Conservation (phyloP, 2,329 filamentous ascomycete genomes). For the Aspergillus versicolor region DNA sequence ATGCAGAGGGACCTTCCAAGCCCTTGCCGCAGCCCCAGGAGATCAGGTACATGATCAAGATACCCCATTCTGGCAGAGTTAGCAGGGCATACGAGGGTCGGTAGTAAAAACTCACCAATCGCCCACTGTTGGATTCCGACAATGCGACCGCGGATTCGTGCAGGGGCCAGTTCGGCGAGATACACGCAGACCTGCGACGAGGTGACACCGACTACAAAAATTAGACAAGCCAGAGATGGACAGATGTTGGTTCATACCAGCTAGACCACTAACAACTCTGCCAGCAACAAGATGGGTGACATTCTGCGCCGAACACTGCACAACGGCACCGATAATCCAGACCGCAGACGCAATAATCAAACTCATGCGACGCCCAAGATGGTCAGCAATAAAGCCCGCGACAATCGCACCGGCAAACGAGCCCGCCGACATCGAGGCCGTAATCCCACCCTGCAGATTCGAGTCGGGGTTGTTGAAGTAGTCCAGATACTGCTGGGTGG, state of each 20-base stretch:
- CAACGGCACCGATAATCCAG: slow-evolving; percentile 36
- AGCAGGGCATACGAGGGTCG: neutral
- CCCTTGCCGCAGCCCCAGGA: slow-evolving; percentile 39
- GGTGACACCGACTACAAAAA: slow-evolving; percentile 38
- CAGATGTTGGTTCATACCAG: slow-evolving; percentile 13
- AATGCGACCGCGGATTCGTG: slow-evolving; percentile 43
- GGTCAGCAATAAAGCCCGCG: slow-evolving; percentile 38
- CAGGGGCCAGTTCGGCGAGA: slow-evolving; percentile 44
- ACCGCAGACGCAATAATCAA: slow-evolving; percentile 37
- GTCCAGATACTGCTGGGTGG: slow-evolving; percentile 52
- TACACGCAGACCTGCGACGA: slow-evolving; percentile 47
- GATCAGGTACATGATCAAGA: slow-evolving; percentile 46
- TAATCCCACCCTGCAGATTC: slow-evolving; percentile 53
- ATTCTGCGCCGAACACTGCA: slow-evolving; percentile 33
- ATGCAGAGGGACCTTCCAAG: slow-evolving; percentile 44
- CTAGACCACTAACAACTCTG: slow-evolving; percentile 46
- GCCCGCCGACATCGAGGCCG: slow-evolving; percentile 68
- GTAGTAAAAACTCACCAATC: slow-evolving; percentile 23
- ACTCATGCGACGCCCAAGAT: slow-evolving; percentile 41
- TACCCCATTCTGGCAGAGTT: slow-evolving; percentile 13
- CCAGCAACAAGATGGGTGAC: slow-evolving; percentile 47
- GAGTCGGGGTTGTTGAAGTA: slow-evolving; percentile 53
- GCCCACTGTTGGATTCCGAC: slow-evolving; percentile 48
- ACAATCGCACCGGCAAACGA: slow-evolving; percentile 63
- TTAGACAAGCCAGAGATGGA: neutral